Base-by-base conservation (phyloP, 768 basidiomycete species). In the Russula emetica region DNA sequence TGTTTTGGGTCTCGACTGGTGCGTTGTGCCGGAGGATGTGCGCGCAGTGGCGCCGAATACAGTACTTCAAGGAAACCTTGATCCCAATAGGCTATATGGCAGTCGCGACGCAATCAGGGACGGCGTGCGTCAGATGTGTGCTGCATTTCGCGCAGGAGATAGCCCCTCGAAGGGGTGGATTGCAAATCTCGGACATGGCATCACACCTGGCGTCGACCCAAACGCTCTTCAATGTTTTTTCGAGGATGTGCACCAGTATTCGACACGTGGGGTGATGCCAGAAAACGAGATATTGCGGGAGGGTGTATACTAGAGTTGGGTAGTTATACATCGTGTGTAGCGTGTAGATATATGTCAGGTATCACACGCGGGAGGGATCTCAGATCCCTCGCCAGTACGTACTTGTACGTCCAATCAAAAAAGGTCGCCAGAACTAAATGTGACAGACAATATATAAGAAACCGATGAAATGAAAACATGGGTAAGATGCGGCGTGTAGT, bases 141-240 rank as follows among this genome's bases (percentile, higher is more conserved):
- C 83, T 66, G 81, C 81, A n/a, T 98, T 98, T 78, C 57, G 62
- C 47, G 76, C 69, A 50, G 83, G 84, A 11, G 79, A 78, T 9
- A 80, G 78, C 56, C 72, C 74, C 57, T 70, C 77, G 22, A 81
- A 80, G 45, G 90, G 85, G n/a, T 98, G 95, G 94, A 98, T 98
- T 71, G 90, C 91, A 10, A 98, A 98, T 76, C 78, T 99, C 24
- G 97, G 97, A 0, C 97, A 98, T 72, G 97, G 97, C 6, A 95
- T 99, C 69, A 97, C 94, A 5, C 97, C 97, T 13, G 90, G 86
- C 28, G 95, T 98, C 16, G 86, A 97, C 73, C 94, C 96, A 24
- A 94, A 98, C 60, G 92, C 97, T 74, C 78, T 97, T 74, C 79
- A 81, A 61, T 96, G 86, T 85, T 97, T 96, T 79, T 84, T 96